Percentiles rank a stretch among this genome's conserved stretches.
These are phyloP conservation scores for Candida freyschussii DNA, from an alignment of 1,139 yeast species.

Conservation along the genomic window DNA sequence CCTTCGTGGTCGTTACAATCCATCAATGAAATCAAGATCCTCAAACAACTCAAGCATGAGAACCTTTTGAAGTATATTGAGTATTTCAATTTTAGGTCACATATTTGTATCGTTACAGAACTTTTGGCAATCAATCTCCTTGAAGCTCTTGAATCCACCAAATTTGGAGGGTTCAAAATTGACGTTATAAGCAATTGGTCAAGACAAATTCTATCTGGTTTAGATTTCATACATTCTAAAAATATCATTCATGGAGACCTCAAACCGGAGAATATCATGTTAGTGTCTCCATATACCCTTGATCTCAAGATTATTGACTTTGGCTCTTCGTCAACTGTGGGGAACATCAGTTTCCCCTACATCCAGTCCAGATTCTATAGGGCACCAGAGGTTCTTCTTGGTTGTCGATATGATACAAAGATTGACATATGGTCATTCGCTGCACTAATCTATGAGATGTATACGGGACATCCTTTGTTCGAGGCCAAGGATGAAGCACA, in stretches of 20 bases:
- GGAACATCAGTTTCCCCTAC: constrained; percentile 49
- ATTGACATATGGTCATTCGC: constrained; percentile 84
- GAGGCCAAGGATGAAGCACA: constrained; percentile 70
- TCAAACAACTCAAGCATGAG: constrained; percentile 45
- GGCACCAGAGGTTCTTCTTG: constrained; percentile 80
- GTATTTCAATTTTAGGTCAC: constrained; percentile 78
- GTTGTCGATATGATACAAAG: constrained; percentile 62
- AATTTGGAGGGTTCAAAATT: constrained; percentile 59
- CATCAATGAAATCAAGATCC: constrained; percentile 66
- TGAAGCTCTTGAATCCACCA: constrained; percentile 56
- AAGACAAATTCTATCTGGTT: constrained; percentile 52
- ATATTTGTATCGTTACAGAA: constrained; percentile 78
- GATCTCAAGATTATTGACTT: constrained; percentile 57
- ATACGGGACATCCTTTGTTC: constrained; percentile 61
- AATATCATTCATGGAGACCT: constrained; percentile 75
- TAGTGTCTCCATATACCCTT: constrained; percentile 35
- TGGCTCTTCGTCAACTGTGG: constrained; percentile 52
- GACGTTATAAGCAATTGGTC: constrained; percentile 46
- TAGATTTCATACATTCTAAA: constrained; percentile 52
- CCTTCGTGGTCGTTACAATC: constrained; percentile 76
- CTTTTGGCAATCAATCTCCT: constrained; percentile 63
- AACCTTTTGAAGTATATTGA: constrained; percentile 51
- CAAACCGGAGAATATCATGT: constrained; percentile 66
- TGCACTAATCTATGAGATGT: constrained; percentile 61
- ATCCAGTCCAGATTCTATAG: constrained; percentile 63